Evolutionary conservation across 805 yeast species (phyloP), one percentile per base, ranked within the genome.

Genomic region (Ogataea paraovalis): DNA sequence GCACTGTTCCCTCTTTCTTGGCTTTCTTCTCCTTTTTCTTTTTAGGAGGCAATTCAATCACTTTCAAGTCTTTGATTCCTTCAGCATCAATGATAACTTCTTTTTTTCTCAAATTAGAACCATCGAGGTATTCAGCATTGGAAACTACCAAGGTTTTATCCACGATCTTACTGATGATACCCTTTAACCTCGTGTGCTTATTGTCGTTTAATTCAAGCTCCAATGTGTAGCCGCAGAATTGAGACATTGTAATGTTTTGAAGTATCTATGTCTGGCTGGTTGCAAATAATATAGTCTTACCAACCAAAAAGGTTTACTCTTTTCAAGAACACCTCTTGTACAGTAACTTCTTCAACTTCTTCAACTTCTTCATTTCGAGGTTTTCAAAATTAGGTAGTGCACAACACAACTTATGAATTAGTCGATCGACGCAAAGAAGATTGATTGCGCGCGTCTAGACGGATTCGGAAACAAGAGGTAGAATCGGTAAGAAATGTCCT

Each of bases 1-100:
- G 43, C 28, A 25, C 43, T 38, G 25, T 32, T 34, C 44, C 41
- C 44, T 49, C 44, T 19, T 19, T 36, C n/a, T 47, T 46, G 18
- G 47, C 48, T 32, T 60, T 58, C 49, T 64, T 53, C 2, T 57
- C 58, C 41, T 52, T 57, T 47, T 54, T 58, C 44, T 54, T 61
- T 43, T 47, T 57, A 12, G 63, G 53, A 2, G 86, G 85, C n/a
- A 82, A 60, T 41, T 73, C 81, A 6, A 76, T 52, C 8, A 83
- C 86, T 49, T 74, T 76, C 61, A 83, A 66, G 57, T 82, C 86
- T 4, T 69, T 61, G 40, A 83, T 79, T 13, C 66, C 66, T 12
- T 55, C 41, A 32, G 79, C 78, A 52, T 64, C 39, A 36, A 67
- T 49, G 5, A 48, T 22, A 6, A 58, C 41, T 46, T 57, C 59